Base-by-base conservation (phyloP, 1,284 basidiomycete species). In the Ustilago xerochloae region DNA sequence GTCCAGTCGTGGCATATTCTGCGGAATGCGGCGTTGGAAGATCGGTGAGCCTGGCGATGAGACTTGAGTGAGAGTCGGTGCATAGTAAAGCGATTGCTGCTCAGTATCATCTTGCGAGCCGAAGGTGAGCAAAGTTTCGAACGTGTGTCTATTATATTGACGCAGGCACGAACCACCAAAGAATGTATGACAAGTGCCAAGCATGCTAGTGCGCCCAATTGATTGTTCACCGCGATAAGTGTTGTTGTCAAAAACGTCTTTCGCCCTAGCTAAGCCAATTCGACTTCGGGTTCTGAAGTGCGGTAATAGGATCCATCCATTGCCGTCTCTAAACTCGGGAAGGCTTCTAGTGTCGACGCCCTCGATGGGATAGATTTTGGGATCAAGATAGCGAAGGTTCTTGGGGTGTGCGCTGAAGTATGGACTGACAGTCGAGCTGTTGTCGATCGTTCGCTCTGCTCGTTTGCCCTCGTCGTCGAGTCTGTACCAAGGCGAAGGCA, bases 71-170 rank as follows among this genome's bases (percentile, higher is more conserved):
- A 62, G 24, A 0, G 41, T 30, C 1, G 60, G 60, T 10, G 41
- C 60, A 24, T 62, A 55, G 47, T 55, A 62, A 32, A 43, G 41
- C 29, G 12, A 7, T 6, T 50, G 20, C 35, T 61, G n/a, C 9
- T 12, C 10, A 18, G 5, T n/a, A 12, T 39, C 46, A 4, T 41
- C 24, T 4, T 48, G 10, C 13, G 43, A 18, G 22, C 20, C 36
- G 30, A 63, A 63, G 5, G 53, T 57, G 9, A 63, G 35, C 53
- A 63, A 6, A n/a, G 53, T 46, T 54, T 63, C 61, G n/a, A 63
- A 63, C 1, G 61, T 20, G 13, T 56, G 41, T 18, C 33, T 22
- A n/a, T 29, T 35, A 22, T 62, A 62, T 1, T 18, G 12, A 12
- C 60, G 52, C 13, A 43, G 38, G 38, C 60, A 63, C 2, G 6